phyloP scores from a whole-genome alignment of 1,284 basidiomycete species.

The Ustilago vetiveriae region DNA sequence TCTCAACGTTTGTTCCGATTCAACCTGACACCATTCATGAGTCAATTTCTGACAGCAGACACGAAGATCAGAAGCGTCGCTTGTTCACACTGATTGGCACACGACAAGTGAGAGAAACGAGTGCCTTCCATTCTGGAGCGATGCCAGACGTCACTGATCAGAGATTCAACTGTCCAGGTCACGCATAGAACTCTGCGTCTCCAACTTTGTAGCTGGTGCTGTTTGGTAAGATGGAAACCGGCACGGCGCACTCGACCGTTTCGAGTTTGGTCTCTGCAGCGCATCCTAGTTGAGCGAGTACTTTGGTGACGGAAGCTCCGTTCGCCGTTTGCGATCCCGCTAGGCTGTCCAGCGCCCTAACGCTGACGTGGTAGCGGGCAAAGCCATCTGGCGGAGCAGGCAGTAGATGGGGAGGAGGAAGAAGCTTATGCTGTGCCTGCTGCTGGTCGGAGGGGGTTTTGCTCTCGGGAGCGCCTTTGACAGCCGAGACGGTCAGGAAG shows the following conservation, averaged over 20 bases:
- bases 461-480: neutral
- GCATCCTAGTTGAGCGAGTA: slow-evolving; percentile 5
- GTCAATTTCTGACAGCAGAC: no score
- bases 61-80: no score
- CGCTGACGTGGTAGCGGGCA: slow-evolving; percentile 53
- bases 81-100: no score
- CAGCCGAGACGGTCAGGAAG: slow-evolving; percentile 52
- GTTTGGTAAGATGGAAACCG: slow-evolving; percentile 57
- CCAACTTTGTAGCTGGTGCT: slow-evolving; percentile 51
- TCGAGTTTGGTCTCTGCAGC: slow-evolving; percentile 55
- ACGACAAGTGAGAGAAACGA: neutral
- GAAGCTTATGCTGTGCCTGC: slow-evolving; percentile 1
- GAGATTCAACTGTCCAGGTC: no score
- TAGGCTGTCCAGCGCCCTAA: slow-evolving; percentile 38
- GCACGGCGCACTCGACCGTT: slow-evolving; percentile 64
- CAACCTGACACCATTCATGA: no score
- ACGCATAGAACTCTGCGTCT: slow-evolving; percentile 54
- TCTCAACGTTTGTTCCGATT: no score
- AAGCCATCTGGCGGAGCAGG: slow-evolving; percentile 52
- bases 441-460: neutral
- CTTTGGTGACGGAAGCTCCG: neutral
- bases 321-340: slow-evolving; percentile 19
- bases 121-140: no score
- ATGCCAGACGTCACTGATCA: no score
- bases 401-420: slow-evolving; percentile 53